Evolutionary conservation across 2,329 filamentous ascomycete genomes (phyloP).

Genomic region (Fusarium tjaetaba): DNA sequence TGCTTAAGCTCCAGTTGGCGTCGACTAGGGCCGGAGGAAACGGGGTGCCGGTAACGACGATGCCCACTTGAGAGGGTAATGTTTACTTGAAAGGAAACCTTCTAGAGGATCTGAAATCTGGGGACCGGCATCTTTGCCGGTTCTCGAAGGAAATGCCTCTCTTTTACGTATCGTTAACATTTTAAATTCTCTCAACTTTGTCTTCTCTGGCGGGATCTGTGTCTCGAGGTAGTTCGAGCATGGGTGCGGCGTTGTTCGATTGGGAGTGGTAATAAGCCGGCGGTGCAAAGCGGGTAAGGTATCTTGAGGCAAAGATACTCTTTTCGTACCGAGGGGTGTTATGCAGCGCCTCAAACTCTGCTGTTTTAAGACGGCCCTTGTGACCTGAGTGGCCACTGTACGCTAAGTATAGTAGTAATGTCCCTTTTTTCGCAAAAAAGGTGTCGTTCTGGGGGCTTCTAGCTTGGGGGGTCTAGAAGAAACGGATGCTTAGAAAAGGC

Average conservation of each 20-base stretch:
- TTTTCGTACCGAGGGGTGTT: not conserved
- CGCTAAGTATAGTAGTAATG: not conserved
- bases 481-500: not conserved
- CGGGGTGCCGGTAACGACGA: slow-evolving; percentile 34
- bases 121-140: slow-evolving; percentile 33
- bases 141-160: slow-evolving; percentile 29
- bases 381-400: slow-evolving; percentile 10
- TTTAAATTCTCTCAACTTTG: not conserved
- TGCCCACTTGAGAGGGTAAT: slow-evolving; percentile 16
- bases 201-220: slow-evolving; percentile 8
- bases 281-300: slow-evolving; percentile 22
- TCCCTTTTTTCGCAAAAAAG: not conserved
- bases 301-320: slow-evolving; percentile 5
- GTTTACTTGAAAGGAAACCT: slow-evolving; percentile 32
- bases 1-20: slow-evolving; percentile 34
- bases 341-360: slow-evolving; percentile 19
- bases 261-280: slow-evolving; percentile 28
- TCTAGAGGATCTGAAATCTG: slow-evolving; percentile 20
- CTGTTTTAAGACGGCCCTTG: slow-evolving; percentile 13
- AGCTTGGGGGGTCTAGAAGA: slow-evolving; percentile 9
- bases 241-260: slow-evolving; percentile 9
- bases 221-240: not conserved
- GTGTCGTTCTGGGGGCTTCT: not conserved
- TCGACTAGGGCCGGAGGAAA: slow-evolving; percentile 32
- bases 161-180: slow-evolving; percentile 8